These are phyloP conservation scores for Salix caprea DNA, from an alignment of 345 rosid species.

Conservation along the genomic window DNA sequence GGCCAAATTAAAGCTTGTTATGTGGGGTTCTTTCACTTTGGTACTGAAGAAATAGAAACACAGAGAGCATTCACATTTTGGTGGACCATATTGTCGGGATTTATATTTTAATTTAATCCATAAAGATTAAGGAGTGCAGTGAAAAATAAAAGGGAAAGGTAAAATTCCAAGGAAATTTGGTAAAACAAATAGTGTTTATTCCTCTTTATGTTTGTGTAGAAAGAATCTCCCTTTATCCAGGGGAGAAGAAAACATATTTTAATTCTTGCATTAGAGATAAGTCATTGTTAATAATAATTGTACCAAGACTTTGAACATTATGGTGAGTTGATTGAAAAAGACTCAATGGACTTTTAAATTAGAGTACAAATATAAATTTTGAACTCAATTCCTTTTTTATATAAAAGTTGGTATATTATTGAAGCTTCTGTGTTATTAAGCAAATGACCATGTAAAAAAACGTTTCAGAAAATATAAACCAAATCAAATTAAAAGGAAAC, in stretches of 20 bases:
- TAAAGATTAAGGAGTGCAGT: not conserved
- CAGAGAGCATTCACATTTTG: slow-evolving; percentile 1
- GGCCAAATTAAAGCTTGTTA: not conserved
- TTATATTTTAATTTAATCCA: not conserved
- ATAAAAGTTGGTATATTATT: not conserved
- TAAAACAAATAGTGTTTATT: not conserved
- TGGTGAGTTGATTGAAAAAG: not conserved
- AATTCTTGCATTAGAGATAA: not conserved
- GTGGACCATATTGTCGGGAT: slow-evolving; percentile 5
- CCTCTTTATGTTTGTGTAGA: not conserved
- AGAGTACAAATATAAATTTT: not conserved
- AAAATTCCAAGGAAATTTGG: not conserved
- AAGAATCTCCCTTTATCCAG: not conserved
- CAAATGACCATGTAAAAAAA: no score
- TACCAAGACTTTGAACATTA: not conserved
- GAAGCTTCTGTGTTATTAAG: no score
- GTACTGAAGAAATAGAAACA: slow-evolving; percentile 3
- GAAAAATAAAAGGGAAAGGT: not conserved
- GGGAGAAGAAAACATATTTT: not conserved
- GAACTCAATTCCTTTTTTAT: not conserved
- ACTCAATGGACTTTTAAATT: not conserved
- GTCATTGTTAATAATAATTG: not conserved
- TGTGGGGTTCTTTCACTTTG: not conserved
- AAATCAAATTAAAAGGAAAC: no score
- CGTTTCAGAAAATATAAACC: no score